phyloP scores from a whole-genome alignment of 1,139 yeast species.

The Yamadazyma triangularis region DNA sequence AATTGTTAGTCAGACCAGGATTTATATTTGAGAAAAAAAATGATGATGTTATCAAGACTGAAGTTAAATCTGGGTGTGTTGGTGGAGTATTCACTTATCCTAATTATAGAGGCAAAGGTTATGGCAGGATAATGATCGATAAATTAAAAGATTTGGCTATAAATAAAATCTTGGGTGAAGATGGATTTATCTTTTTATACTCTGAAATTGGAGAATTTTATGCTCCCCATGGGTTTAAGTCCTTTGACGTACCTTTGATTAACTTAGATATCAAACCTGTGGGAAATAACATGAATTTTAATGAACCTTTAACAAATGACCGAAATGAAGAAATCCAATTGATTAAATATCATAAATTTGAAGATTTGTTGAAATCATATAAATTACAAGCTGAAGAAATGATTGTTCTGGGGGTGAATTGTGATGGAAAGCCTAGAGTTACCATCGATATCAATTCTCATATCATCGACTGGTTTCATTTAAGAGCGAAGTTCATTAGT shows the following conservation, averaged over 20 bases:
- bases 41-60: slow-evolving; percentile 15
- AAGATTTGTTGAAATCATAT: slow-evolving; percentile 19
- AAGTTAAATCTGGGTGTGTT: slow-evolving; percentile 47
- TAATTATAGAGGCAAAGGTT: slow-evolving; percentile 58
- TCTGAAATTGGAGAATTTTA: slow-evolving; percentile 74
- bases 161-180: slow-evolving; percentile 21
- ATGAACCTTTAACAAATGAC: not conserved
- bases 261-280: slow-evolving; percentile 17
- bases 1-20: slow-evolving; percentile 31
- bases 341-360: slow-evolving; percentile 30
- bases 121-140: slow-evolving; percentile 59
- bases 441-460: slow-evolving; percentile 26
- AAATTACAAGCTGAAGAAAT: slow-evolving; percentile 16
- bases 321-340: slow-evolving; percentile 10
- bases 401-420: slow-evolving; percentile 14
- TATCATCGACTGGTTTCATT: slow-evolving; percentile 42
- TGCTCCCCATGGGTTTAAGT: slow-evolving; percentile 51
- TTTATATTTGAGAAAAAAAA: slow-evolving; percentile 18
- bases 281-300: not conserved
- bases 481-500: slow-evolving; percentile 35
- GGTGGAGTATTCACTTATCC: slow-evolving; percentile 65
- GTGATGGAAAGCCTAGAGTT: slow-evolving; percentile 28
- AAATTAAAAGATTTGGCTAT: slow-evolving; percentile 28
- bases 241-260: slow-evolving; percentile 39
- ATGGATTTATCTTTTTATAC: slow-evolving; percentile 52